These are phyloP conservation scores for Penicillium egyptiacum DNA, from an alignment of 495 filamentous ascomycete genomes.

Conservation along the genomic window DNA sequence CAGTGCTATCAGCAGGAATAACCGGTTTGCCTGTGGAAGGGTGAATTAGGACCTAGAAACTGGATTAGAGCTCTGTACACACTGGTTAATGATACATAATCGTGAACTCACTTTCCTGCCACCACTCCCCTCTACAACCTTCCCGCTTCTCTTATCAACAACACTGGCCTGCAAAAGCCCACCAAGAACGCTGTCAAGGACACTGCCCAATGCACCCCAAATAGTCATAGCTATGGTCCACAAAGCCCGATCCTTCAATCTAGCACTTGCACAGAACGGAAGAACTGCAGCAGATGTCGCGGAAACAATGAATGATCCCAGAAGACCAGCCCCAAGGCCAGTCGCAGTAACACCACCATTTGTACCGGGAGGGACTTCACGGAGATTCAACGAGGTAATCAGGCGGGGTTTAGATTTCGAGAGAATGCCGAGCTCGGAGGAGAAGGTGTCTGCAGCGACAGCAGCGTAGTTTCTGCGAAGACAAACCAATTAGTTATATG, in stretches of 20 bases:
- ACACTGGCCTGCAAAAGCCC: conserved; percentile 85
- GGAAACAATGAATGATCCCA: conserved; percentile 73
- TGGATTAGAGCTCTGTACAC: conserved; percentile 5
- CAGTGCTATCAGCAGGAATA: conserved; percentile 2
- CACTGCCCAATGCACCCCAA: conserved; percentile 74
- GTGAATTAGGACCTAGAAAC: conserved; percentile 41
- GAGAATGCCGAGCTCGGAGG: conserved; percentile 92
- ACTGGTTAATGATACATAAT: conserved; percentile 4
- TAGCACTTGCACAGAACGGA: conserved; percentile 65
- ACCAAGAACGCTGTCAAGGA: conserved; percentile 85
- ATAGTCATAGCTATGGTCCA: conserved; percentile 62
- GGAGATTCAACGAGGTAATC: conserved; percentile 76
- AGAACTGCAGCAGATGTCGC: conserved; percentile 61
- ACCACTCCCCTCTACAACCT: conserved; percentile 85
- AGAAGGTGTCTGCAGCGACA: conserved; percentile 90
- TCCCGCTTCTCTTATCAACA: conserved; percentile 75
- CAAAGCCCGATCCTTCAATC: conserved; percentile 46
- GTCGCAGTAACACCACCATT: conserved; percentile 83
- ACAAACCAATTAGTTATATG: background rate
- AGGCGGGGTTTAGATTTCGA: conserved; percentile 72
- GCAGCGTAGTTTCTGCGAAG: conserved; percentile 73
- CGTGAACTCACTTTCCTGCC: conserved; percentile 64
- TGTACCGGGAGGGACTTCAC: conserved; percentile 80
- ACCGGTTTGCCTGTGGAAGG: conserved; percentile 26
- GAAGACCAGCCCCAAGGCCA: conserved; percentile 70